Evolutionary conservation across 2,329 filamentous ascomycete species (phyloP), one percentile per base, ranked within the genome.

Genomic region (Tolypocladium endophyticum): DNA sequence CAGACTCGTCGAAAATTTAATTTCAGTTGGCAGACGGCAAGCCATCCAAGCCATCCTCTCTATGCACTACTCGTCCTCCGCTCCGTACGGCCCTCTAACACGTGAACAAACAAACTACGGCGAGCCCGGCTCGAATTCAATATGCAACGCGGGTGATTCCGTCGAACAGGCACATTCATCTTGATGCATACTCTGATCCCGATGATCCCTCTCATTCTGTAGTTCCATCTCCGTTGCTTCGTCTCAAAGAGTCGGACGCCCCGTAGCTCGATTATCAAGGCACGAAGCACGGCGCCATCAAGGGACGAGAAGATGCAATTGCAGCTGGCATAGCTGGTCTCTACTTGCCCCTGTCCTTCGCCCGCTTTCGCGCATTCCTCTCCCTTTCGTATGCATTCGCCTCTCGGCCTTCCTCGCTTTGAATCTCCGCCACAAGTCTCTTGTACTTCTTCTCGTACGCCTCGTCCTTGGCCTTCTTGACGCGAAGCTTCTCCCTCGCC

Each of bases 381-480:
- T 95, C 91, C 68, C 88, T 82, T 76, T 95, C 92, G 81, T 97
- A 97, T 56, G 82, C 84, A 75, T 97, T 97, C 52, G 85, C 82
- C 74, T 94, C 92, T 61, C 82, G 79, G 1, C 93, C 93, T 74
- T 97, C 94, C 77, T 96, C 89, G 66, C 88, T 90, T 77, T 99
- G 93, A 68, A 99, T 97, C 81, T 97, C 92, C 12, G 92, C 90
- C 66, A 97, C 86, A 62, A 99, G 80, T 65, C 88, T 85, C 81
- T 88, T 90, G 79, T 93, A 96, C 82, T 97, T 97, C 81, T 89
- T 90, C 80, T 97, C 93, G 80, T 99, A 97, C 65, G 90, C 92
- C 60, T 84, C 85, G 79, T 97, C 94, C 77, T 86, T 87, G 77
- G 90, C 89, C 82, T 92, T 96, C 86, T 97, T 97, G 79, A 95